These are phyloP conservation scores for Ceratocystis cubensis DNA, from an alignment of 2,329 filamentous ascomycete species.

Conservation along the genomic window DNA sequence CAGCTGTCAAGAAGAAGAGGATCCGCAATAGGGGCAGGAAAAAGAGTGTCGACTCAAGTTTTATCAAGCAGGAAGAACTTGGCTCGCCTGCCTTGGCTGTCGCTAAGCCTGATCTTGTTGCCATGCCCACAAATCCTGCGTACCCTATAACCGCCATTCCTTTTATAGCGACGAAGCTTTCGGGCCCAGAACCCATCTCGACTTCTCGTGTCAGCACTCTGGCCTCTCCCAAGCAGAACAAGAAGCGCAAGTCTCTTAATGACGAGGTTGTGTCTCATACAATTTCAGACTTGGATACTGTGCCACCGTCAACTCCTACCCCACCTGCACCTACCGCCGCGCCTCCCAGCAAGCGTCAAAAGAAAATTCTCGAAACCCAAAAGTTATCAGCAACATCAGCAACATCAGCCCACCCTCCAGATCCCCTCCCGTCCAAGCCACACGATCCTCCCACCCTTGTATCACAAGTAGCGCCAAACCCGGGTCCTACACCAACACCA, in stretches of 20 bases:
- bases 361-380: conserved; percentile 2
- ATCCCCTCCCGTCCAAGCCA: not conserved
- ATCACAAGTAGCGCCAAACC: too few species aligned
- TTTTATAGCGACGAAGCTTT: not conserved
- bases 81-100: not conserved
- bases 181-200: not conserved
- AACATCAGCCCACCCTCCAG: not conserved
- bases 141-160: not conserved
- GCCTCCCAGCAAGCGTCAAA: conserved; percentile 13
- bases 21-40: not conserved
- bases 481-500: not conserved
- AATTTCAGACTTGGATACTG: not conserved
- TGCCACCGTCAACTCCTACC: not conserved
- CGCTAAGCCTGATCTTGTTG: not conserved
- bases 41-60: not conserved
- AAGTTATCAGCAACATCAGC: not conserved
- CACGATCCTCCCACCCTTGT: too few species aligned
- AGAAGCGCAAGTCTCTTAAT: not conserved
- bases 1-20: not conserved
- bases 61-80: not conserved
- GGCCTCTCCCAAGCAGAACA: not conserved
- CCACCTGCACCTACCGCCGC: not conserved
- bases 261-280: not conserved
- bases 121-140: not conserved
- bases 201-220: not conserved